Conservation (phyloP, 2,329 filamentous ascomycete species). For the Aphanoascus verrucosus region DNA sequence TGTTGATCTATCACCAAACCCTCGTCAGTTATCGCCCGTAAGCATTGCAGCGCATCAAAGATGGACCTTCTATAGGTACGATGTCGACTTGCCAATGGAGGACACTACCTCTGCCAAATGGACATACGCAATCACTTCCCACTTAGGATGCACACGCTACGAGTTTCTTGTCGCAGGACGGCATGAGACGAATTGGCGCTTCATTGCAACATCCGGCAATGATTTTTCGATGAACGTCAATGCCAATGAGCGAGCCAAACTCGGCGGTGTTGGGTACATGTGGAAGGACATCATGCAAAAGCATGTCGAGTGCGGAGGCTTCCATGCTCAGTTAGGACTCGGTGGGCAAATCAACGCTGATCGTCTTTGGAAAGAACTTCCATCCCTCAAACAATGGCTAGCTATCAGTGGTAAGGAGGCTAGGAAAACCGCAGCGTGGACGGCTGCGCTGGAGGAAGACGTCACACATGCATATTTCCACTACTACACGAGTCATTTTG, state of each 20-base stretch:
- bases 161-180: constrained; percentile 91
- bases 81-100: constrained; percentile 80
- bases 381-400: constrained; percentile 88
- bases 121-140: constrained; percentile 97
- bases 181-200: constrained; percentile 85
- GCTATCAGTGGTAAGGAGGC: constrained; percentile 87
- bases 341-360: constrained; percentile 95
- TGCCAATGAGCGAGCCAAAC: constrained; percentile 69
- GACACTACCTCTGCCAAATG: constrained; percentile 68
- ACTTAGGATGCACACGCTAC: constrained; percentile 93
- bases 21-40: constrained; percentile 69
- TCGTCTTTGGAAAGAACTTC: constrained; percentile 90
- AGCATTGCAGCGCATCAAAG: constrained; percentile 81
- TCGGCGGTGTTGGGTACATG: constrained; percentile 89
- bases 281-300: constrained; percentile 99
- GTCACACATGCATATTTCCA: constrained; percentile 96
- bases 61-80: constrained; percentile 94
- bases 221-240: constrained; percentile 86
- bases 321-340: constrained; percentile 83
- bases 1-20: constrained; percentile 82
- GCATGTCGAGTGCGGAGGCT: constrained; percentile 90
- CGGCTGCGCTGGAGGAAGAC: constrained; percentile 87
- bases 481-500: constrained; percentile 97
- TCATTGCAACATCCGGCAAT: constrained; percentile 90
- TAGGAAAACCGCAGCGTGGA: constrained; percentile 82